Percentiles rank a stretch among this genome's conserved stretches.
Evolutionary conservation across 805 yeast genomes (phyloP).

Genomic region (Ogataea polymorpha): DNA sequence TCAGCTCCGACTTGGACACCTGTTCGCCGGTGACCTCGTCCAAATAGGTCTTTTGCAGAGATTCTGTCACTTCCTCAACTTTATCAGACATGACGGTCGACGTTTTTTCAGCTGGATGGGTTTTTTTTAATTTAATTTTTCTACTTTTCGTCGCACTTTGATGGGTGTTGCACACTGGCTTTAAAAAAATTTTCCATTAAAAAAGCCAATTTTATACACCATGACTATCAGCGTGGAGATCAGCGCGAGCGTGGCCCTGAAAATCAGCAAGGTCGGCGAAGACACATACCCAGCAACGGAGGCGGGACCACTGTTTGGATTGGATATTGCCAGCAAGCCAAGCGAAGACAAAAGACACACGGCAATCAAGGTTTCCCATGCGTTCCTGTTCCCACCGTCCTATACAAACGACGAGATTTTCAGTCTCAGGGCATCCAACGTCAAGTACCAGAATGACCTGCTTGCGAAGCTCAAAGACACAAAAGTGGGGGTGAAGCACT

Average conservation of each 20-base stretch:
- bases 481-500: slow-evolving; percentile 64
- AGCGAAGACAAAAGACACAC: slow-evolving; percentile 12
- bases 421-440: slow-evolving; percentile 54
- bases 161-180: slow-evolving; percentile 6
- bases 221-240: slow-evolving; percentile 36
- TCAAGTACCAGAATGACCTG: slow-evolving; percentile 65
- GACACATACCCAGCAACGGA: slow-evolving; percentile 59
- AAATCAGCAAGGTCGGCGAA: slow-evolving; percentile 64
- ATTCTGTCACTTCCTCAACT: slow-evolving; percentile 65
- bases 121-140: not conserved
- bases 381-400: slow-evolving; percentile 60
- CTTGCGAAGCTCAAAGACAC: slow-evolving; percentile 57
- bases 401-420: slow-evolving; percentile 47
- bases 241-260: slow-evolving; percentile 53
- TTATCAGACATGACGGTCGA: slow-evolving; percentile 34
- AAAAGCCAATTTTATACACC: slow-evolving; percentile 1
- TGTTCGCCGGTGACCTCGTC: slow-evolving; percentile 96
- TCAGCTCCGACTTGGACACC: slow-evolving; percentile 93
- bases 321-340: slow-evolving; percentile 48
- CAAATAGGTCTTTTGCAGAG: slow-evolving; percentile 64
- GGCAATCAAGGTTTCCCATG: slow-evolving; percentile 50
- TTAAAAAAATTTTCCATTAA: slow-evolving; percentile 4
- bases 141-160: slow-evolving; percentile 1
- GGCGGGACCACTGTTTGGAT: slow-evolving; percentile 74
- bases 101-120: not conserved